Base-by-base conservation (phyloP, 805 yeast species). In the Candida schatavii region DNA sequence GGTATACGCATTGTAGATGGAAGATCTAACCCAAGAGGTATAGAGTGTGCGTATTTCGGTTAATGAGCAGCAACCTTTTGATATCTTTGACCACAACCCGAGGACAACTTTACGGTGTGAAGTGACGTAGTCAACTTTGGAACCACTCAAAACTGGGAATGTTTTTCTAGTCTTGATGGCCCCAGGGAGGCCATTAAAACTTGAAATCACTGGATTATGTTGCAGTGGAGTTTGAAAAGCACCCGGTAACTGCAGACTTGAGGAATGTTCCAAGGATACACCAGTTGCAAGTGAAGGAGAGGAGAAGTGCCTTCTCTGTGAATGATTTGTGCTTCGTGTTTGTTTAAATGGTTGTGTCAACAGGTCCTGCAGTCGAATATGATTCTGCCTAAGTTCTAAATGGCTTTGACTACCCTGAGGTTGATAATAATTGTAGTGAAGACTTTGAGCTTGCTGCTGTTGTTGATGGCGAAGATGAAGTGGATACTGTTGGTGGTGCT, bases 21-120 rank as follows among this genome's bases (percentile, higher is more conserved):
- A 65, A 7, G 62, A 61, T 28, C 55, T 54, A 29, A 68, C 45
- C 72, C 72, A 68, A 3, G 45, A 30, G 25, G 51, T 53, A 49
- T 66, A 68, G 18, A 68, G 48, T 19, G 42, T 42, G 20, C 70
- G 56, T 32, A 67, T 56, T 29, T 56, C 55, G 1, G 40, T 48
- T 35, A 66, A 51, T 3, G 55, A 40, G 17, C 65, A 62, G 21
- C 48, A 49, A 5, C 72, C 70, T 14, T 42, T 40, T 6, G 45
- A 44, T 18, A 61, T 51, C 19, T 43, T 41, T 2, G 59, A 50
- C 2, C 49, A 50, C 15, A 50, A 6, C 17, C 19, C 23, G 25
- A 9, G 13, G 22, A 33, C 6, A 7, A 9, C 25, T 5, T 19
- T 33, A 4, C 9, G 9, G 13, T 20, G 13, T 5, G 21, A 31